Evolutionary conservation across 768 basidiomycete genomes (phyloP).

Genomic region (Xerocomellus dryophilus): DNA sequence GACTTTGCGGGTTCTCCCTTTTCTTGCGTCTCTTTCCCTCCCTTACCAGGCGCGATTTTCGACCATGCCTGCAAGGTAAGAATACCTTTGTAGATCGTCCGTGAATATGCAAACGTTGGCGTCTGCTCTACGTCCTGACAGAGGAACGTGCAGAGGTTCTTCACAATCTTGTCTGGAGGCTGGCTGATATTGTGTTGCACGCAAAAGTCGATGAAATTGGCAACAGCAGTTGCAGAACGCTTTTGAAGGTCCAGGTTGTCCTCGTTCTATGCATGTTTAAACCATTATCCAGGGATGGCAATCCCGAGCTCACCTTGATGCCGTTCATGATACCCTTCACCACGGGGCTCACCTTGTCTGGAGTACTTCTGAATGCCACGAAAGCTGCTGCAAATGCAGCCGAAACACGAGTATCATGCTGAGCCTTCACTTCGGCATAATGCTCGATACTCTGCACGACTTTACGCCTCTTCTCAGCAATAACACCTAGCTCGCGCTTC

Average conservation of each 20-base stretch:
- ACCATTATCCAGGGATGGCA: neutral
- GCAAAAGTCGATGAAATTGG: conserved; percentile 86
- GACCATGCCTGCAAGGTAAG: conserved; percentile 61
- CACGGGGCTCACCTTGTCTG: conserved; percentile 92
- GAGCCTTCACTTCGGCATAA: conserved; percentile 77
- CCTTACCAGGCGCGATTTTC: conserved; percentile 34
- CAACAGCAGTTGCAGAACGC: conserved; percentile 83
- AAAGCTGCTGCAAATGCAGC: conserved; percentile 91
- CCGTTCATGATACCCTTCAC: conserved; percentile 98
- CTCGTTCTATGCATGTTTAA: conserved; percentile 58
- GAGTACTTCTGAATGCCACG: conserved; percentile 80
- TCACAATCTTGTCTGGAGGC: conserved; percentile 93
- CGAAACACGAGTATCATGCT: conserved; percentile 82
- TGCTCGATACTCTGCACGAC: conserved; percentile 70
- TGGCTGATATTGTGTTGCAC: conserved; percentile 67
- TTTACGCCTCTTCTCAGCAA: conserved; percentile 73
- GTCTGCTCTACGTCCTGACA: conserved; percentile 90
- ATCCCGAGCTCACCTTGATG: conserved; percentile 67
- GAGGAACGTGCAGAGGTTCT: conserved; percentile 94
- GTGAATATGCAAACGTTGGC: conserved; percentile 77
- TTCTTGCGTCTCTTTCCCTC: conserved; percentile 40
- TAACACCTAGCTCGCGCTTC: conserved; percentile 68
- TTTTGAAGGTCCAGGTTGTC: conserved; percentile 85
- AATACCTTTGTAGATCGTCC: conserved; percentile 65
- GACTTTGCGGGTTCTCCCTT: conserved; percentile 42